Evolutionary conservation across 2,329 filamentous ascomycete species (phyloP).

Genomic region (Pseudogymnoascus sp.): DNA sequence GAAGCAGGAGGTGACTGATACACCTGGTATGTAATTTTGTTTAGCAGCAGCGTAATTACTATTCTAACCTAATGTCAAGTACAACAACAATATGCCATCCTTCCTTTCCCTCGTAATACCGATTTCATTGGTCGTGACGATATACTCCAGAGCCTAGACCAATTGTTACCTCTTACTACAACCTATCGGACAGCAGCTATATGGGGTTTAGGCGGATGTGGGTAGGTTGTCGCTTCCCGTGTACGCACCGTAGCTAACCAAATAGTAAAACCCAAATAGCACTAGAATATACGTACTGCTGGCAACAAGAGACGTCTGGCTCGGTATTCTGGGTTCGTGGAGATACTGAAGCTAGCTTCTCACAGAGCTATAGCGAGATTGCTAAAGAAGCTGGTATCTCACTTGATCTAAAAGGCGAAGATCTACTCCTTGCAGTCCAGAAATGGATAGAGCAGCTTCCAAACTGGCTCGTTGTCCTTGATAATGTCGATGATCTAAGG

Average conservation of each 20-base stretch:
- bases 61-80: background rate
- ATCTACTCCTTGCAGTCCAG: conserved; percentile 20
- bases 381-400: conserved; percentile 23
- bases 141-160: conserved; percentile 13
- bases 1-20: conserved; percentile 10
- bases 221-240: conserved; percentile 10
- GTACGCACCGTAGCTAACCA: background rate
- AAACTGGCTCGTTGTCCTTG: conserved; percentile 30
- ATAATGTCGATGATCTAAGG: conserved; percentile 29
- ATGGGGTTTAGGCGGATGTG: conserved; percentile 17
- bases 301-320: conserved; percentile 20
- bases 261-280: conserved; percentile 34
- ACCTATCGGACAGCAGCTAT: conserved; percentile 11
- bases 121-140: conserved; percentile 10
- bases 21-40: conserved; percentile 7
- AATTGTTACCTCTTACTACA: conserved; percentile 7
- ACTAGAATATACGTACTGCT: conserved; percentile 29
- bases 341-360: conserved; percentile 28
- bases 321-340: conserved; percentile 35
- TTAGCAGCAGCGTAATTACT: background rate
- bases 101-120: conserved; percentile 15
- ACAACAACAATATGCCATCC: conserved; percentile 9
- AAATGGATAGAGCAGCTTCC: conserved; percentile 16
- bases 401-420: conserved; percentile 16
- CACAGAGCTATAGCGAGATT: conserved; percentile 28